Base-by-base conservation (phyloP, 2,329 filamentous ascomycete species). In the Pseudogymnoascus sp. region DNA sequence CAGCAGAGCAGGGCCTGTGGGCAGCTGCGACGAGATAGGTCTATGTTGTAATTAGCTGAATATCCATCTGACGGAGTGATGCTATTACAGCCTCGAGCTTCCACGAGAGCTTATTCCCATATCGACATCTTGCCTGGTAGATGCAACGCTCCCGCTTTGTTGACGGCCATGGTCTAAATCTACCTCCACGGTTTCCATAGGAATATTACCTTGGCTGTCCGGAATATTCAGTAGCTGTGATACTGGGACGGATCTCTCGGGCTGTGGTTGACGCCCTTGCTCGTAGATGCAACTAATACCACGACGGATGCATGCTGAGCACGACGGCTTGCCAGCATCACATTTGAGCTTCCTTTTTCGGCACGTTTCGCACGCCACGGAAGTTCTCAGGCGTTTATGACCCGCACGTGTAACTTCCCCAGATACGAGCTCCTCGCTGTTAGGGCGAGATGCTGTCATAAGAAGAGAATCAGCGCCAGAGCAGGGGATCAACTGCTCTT, bases 311-410 rank as follows among this genome's bases (percentile, higher is more conserved):
- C 59, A 61, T 23, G 23, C 16, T 31, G 59, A 61, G 23, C 59
- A 61, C 7, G 59, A 41, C 10, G 59, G 59, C n/a, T 29, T 39
- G 26, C 37, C 59, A 31, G 38, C 59, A 19, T 39, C 43, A 29
- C 59, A 61, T 33, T 61, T 61, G 11, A 61, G 37, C 23, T 61
- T 61, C 59, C 11, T 23, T 61, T 43, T 61, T 4, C 59, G 59
- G 23, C 59, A 61, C 7, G 59, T 61, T 45, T 61, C 59, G 19
- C 59, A 61, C 23, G 59, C 59, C 38, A 61, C 37, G n/a, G 59
- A 38, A 10, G 38, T 19, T 43, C 59, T 61, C 29, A 61, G 38
- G 16, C 59, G 38, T 29, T 61, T 61, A 6, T 43, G 38, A 19
- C 59, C 59, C 8, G 59, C 59, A 21, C 43, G 59, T 19, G 59